Evolutionary conservation across 371 early-diverging fungal genomes (phyloP), one percentile per base, ranked within the genome.

Genomic region (Mucor saturninus): DNA sequence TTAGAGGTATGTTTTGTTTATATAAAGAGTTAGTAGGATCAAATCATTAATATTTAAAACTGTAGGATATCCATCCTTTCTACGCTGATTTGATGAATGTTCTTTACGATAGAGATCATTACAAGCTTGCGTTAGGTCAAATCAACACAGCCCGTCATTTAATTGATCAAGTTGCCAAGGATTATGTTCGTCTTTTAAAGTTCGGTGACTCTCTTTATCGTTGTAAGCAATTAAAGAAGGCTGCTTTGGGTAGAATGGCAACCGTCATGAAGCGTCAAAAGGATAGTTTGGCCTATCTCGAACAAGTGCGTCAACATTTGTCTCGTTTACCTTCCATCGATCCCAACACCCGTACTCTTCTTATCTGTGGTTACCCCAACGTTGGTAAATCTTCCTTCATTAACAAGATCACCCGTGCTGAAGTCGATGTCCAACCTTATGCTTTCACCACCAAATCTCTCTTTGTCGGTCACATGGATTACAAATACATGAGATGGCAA

Each of bases 391-490:
- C 98, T 49, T 94, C 95, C 61, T 99, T 99, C 81, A 97, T 99
- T 90, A 99, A 99, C 91, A 98, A 99, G 83, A 87, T 99, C 38
- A 98, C 99, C 9, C 90, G 98, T 69, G 99, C 99, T 29, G 97
- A 99, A 73, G 99, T 99, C 15, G 99, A 99, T 67, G 99, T 99
- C 1, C 99, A 99, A 80, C 99, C 99, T n/a, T 99, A 99, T 79
- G 99, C 99, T 32, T 99, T 99, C 86, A 99, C 99, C 39, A 99
- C 99, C 60, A 99, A 99, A 85, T 96, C 95, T 14, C 86, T 99
- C 62, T 99, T 98, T 83, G 99, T 99, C 30, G 99, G 99, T 50
- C 99, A 99, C 77, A 99, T 99, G 98, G 99, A 99, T 80, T 99
- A 99, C 91, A 95, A 98, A 76, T 97, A 99, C 80, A 86, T 99